Base-by-base conservation (phyloP, 2,329 filamentous ascomycete species). In the Talaromyces sp. region DNA sequence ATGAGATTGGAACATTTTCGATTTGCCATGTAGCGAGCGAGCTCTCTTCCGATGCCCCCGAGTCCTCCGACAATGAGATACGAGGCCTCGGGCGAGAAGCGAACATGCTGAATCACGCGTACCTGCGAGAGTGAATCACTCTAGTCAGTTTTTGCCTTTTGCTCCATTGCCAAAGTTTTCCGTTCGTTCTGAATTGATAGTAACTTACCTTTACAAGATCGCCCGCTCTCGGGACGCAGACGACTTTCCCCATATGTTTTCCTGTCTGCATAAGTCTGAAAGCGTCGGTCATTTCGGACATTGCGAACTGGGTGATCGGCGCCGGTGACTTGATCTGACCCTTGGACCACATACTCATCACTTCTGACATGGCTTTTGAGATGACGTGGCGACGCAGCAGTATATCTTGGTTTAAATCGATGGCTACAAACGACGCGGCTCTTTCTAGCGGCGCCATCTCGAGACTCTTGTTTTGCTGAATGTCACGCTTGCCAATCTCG, bases 361-460 rank as follows among this genome's bases (percentile, higher is more conserved):
- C 36, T 40, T 40, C 36, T 40, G 36, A 40, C 36, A 40, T 40
- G 36, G 36, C 36, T 40, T 40, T 40, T 12, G 36, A n/a, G 36
- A 40, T 40, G 10, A n/a, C 36, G 10, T 40, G 10, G 36, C 36
- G 4, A 40, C 36, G 36, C 36, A 40, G 44, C 44, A 50, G 44
- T 27, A 50, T 50, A 23, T 12, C 36, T 14, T 40, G 36, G 10
- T 40, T 40, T 40, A 82, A 64, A 65, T 82, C 77, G 3, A 82
- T 70, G 0, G 73, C 75, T 1, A 75, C 67, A 60, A 82, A 81
- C 1, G 72, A 75, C 16, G 76, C 71, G 51, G 75, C 80, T 4
- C 73, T 68, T 3, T 73, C 67, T 51, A 85, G 84, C 0, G 73
- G 69, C 0, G 73, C 65, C 79, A 85, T 81, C 1, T 76, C 74